Percentiles rank a stretch among this genome's conserved stretches.
Conservation (phyloP, 2,329 filamentous ascomycete genomes). For the Cladosporium sp. region DNA sequence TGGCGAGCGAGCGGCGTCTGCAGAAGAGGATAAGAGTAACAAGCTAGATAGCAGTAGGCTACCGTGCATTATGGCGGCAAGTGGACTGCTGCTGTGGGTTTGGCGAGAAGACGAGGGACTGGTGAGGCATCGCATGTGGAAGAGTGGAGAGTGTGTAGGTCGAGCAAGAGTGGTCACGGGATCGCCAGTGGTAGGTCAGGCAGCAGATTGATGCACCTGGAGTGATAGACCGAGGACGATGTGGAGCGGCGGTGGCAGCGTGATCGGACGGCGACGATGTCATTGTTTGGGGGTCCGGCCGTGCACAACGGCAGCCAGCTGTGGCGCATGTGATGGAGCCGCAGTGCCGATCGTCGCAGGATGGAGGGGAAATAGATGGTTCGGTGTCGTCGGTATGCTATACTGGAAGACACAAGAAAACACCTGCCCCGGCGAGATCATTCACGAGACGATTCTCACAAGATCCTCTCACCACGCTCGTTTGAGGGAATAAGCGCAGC, state of each 20-base stretch:
- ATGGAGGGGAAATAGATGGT: not conserved
- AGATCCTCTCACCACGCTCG: not conserved
- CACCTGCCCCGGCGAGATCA: too few relatives aligned
- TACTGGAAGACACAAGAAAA: too few relatives aligned
- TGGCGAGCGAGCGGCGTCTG: conserved; percentile 19
- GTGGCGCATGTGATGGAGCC: conserved; percentile 5
- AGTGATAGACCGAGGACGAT: not conserved
- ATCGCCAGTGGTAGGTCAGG: not conserved
- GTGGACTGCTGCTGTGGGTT: not conserved
- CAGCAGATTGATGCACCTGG: not conserved
- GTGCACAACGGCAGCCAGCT: not conserved
- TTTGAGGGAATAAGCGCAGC: not conserved
- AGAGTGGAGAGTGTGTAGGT: not conserved
- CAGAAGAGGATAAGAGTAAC: conserved; percentile 17
- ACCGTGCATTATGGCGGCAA: conserved; percentile 19
- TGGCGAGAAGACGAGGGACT: conserved; percentile 10
- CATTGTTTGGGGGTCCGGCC: conserved; percentile 10
- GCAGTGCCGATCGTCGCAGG: not conserved
- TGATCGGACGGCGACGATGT: not conserved
- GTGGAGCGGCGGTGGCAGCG: not conserved
- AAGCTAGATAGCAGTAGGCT: conserved; percentile 20
- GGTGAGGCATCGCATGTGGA: conserved; percentile 22
- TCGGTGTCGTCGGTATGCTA: too few relatives aligned
- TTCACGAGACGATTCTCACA: not conserved
- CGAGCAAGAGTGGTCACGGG: not conserved